Evolutionary conservation across 148 eudicot genomes (phyloP).

Genomic region (Nyssa sinensis): DNA sequence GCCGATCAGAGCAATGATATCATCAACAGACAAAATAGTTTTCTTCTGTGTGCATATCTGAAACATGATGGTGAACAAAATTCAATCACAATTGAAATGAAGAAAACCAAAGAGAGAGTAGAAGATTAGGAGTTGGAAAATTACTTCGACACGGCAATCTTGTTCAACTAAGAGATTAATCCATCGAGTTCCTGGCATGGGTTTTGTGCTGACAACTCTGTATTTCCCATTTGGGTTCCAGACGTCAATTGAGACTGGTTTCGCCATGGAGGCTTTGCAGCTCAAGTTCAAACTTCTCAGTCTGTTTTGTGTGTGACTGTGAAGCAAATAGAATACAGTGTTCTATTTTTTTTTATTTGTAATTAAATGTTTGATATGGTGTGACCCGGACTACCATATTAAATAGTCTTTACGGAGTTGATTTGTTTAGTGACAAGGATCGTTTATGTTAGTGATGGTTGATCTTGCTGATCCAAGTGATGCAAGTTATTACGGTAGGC

Average conservation of each 20-base stretch:
- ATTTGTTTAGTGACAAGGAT: background rate
- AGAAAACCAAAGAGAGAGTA: background rate
- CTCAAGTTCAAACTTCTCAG: background rate
- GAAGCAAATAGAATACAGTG: background rate
- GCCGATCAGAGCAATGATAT: constrained; percentile 86
- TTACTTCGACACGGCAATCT: constrained; percentile 91
- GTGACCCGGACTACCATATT: background rate
- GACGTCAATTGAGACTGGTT: constrained; percentile 83
- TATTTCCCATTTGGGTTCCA: constrained; percentile 94
- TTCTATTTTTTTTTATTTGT: background rate
- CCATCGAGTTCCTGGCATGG: constrained; percentile 99
- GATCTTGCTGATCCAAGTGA: background rate
- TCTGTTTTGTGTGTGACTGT: background rate
- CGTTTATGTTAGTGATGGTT: background rate
- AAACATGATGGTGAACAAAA: constrained; percentile 1
- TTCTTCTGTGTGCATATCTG: constrained; percentile 93
- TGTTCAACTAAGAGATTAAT: constrained; percentile 81
- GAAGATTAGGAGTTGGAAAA: background rate
- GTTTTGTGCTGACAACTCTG: constrained; percentile 91
- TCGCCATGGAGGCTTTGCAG: constrained; percentile 44
- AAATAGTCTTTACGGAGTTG: background rate
- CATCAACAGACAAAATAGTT: constrained; percentile 92
- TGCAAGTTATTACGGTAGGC: background rate
- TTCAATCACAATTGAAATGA: background rate
- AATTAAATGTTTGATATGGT: background rate